Evolutionary conservation across 495 filamentous ascomycete species (phyloP).

Genomic region (Penicillium coffeae): DNA sequence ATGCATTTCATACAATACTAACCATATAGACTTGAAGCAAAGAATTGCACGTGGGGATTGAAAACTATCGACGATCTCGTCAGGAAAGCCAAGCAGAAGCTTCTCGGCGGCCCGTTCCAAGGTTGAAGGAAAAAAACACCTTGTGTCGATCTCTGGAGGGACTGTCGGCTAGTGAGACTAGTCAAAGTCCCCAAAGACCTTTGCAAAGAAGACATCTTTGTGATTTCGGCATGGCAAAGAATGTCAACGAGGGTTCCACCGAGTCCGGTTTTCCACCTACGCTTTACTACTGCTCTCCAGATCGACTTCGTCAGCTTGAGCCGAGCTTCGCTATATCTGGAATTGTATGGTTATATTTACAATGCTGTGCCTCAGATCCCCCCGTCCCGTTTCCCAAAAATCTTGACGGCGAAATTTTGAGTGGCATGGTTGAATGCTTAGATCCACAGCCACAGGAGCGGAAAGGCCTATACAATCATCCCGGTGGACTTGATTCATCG

Average conservation of each 20-base stretch:
- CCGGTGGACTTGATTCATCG: constrained; percentile 13
- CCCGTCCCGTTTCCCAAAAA: constrained; percentile 12
- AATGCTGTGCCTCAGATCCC: constrained; percentile 11
- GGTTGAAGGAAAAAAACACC: constrained; percentile 17
- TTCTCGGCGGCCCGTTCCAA: constrained; percentile 23
- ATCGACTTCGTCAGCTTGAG: constrained; percentile 11
- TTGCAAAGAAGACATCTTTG: constrained; percentile 45
- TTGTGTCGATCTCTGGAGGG: constrained; percentile 14
- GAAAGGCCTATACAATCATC: constrained; percentile 8
- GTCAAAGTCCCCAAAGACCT: constrained; percentile 8
- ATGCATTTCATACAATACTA: constrained; percentile 2
- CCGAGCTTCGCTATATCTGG: constrained; percentile 16
- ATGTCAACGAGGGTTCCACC: constrained; percentile 10
- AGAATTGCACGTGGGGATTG: constrained; percentile 24
- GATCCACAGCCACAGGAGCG: constrained; percentile 11
- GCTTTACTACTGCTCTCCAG: constrained; percentile 13
- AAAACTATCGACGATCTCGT: constrained; percentile 13
- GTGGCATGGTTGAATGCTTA: constrained; percentile 14
- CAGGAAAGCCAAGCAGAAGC: constrained; percentile 19
- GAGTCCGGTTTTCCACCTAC: constrained; percentile 9
- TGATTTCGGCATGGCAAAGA: constrained; percentile 45
- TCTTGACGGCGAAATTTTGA: constrained; percentile 6
- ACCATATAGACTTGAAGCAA: constrained; percentile 20
- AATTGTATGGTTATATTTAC: constrained; percentile 14
- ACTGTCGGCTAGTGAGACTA: constrained; percentile 18